Base-by-base conservation (phyloP, 495 filamentous ascomycete genomes). In the Letharia lupina region DNA sequence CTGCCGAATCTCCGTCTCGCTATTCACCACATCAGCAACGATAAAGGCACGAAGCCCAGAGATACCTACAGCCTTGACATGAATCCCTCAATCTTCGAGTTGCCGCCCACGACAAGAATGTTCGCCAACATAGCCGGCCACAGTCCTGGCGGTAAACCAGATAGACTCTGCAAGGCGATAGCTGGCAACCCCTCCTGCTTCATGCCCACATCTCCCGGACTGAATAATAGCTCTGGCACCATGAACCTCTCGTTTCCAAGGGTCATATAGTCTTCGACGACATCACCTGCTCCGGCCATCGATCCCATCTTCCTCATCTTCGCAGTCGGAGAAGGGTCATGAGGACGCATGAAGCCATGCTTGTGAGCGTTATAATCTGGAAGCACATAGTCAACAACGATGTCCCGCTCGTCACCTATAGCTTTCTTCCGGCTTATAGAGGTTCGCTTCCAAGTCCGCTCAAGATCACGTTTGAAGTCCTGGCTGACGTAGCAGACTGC, bases 181-280 rank as follows among this genome's bases (percentile, higher is more conserved):
- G 91, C 89, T 3, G 89, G 85, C 4, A 98, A 78, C 3, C 94
- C 94, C 6, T 89, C 89, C 70, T 96, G 89, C 57, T 85, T 85
- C 78, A 97, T 82, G 1, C 93, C 94, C 61, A 99, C 87, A 75
- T 98, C 92, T 3, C 80, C 80, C 0, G 94, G 93, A 35, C 81
- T 87, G 73, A 98, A 98, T 23, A 98, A 79, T 33, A 97, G 80
- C 75, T 99, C 94, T 3, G 94, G 93, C 0, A 96, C 89, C 20
- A 84, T 80, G 72, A 99, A 99, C 54, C 94, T 83, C 75, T 99
- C 94, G 72, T 96, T 97, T 4, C 90, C 86, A 31, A 98, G 77
- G 0, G 93, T 91, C 70, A 98, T 75, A 33, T 91, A 84, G 70
- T 97, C 91, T 72, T 98, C 94, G 3, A 80, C 77, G 2, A 85